phyloP scores from a whole-genome alignment of 1,284 basidiomycete species.

The Athelia sp. region DNA sequence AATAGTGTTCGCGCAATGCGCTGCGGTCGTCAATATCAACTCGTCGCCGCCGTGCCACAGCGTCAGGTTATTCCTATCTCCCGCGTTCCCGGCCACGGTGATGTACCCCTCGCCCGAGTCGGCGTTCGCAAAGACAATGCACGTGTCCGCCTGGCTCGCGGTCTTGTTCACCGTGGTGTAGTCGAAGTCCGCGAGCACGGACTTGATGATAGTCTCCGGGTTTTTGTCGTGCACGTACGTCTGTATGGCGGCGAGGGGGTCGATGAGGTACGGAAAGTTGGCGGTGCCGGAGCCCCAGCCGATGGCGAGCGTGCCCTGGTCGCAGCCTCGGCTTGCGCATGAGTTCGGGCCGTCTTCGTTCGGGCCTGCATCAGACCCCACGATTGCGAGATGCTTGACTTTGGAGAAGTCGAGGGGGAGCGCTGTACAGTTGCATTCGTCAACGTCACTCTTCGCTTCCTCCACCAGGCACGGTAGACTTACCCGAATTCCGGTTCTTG shows the following conservation, averaged over 20 bases:
- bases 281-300: constrained; percentile 61
- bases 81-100: constrained; percentile 44
- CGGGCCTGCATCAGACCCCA: constrained; percentile 55
- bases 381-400: constrained; percentile 27
- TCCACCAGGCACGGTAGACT: neutral
- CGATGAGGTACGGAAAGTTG: constrained; percentile 30
- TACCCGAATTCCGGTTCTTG: constrained; percentile 45
- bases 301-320: constrained; percentile 53
- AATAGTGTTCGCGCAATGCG: constrained; percentile 42
- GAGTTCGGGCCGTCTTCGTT: constrained; percentile 52
- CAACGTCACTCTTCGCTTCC: neutral
- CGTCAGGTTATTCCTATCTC: constrained; percentile 45
- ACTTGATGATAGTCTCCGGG: constrained; percentile 27
- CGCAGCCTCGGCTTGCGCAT: constrained; percentile 41
- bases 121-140: constrained; percentile 34
- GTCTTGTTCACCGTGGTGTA: constrained; percentile 19
- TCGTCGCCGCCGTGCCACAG: constrained; percentile 46
- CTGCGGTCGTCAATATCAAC: constrained; percentile 22
- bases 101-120: constrained; percentile 37
- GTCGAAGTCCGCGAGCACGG: constrained; percentile 28
- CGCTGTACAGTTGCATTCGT: constrained; percentile 10
- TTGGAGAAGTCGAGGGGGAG: constrained; percentile 44
- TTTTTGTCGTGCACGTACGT: constrained; percentile 23
- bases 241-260: constrained; percentile 37
- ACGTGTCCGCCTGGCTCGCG: constrained; percentile 23